Evolutionary conservation across 2,329 filamentous ascomycete species (phyloP), one percentile per base, ranked within the genome.

Genomic region (Trichoderma brevicompactum): DNA sequence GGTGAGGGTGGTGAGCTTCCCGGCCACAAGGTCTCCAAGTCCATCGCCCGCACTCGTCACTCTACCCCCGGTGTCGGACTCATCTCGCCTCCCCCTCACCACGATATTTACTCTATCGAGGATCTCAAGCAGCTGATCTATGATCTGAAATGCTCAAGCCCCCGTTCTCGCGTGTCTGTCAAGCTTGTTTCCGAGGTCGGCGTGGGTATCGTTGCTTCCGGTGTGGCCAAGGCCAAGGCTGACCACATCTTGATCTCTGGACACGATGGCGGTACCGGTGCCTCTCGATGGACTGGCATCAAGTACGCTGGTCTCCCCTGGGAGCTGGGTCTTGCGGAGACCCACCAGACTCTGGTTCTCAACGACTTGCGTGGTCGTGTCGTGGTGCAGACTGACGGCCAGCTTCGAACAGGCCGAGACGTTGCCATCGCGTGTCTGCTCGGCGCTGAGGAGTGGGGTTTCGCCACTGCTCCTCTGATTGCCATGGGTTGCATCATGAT

Each of bases 31-130:
- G 94, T 98, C 34, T 95, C 94, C 67, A 92, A 92, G 74, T 92
- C 92, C 7, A 98, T 98, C 78, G 94, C 92, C 65, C 91, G 92
- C 72, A 98, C 94, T 65, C 90, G 94, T 77, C 94, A 97, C 82
- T 98, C 94, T 9, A 98, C 94, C 6, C 93, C 94, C 70, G 94
- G 94, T 79, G 94, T 98, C 72, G 94, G 94, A 79, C 86, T 98
- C 52, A 98, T 98, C 76, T 97, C 93, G 23, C 94, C 94, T 48
- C 94, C 94, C 70, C 94, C 94, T 48, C 94, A 98, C 77, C 94
- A 98, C 84, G 94, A 98, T 75, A 97, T 98, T 71, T 98, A 98
- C 85, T 96, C 92, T 59, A 98, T 98, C 70, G 94, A 98, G 79
- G 94, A 98, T 84, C 79, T 98, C 67, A 98, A 98, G 83, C 94